Evolutionary conservation across 148 eudicot species (phyloP), one percentile per base, ranked within the genome.

Genomic region (Spergularia marina): DNA sequence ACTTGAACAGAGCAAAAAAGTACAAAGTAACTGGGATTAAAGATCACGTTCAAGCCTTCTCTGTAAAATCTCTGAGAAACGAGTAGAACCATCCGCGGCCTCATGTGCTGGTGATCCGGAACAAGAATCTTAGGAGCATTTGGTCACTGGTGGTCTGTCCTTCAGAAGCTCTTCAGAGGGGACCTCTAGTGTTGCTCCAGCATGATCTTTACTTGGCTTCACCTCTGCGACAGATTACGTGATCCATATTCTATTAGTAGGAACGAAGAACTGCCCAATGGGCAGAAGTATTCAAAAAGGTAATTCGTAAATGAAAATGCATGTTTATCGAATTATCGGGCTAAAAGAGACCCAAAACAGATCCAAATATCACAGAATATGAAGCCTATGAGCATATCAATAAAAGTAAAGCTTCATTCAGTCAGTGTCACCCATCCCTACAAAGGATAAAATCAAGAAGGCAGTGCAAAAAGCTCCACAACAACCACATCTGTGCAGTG

Each of bases 121-220:
- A 64, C 17, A 52, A 77, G 60, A 17, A 8, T 9, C 55, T 76
- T 12, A 63, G 10, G 16, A 71, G 67, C 52, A 56, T 18, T 40
- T 53, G 70, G 55, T 71, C 4, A 21, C 40, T 40, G 25, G 72
- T 21, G 64, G 23, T 25, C 53, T 18, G 5, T 86, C 82, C 70
- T 87, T 91, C 23, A 91, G 85, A 66, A 87, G 62, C 77, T 85
- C 94, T 73, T 92, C 92, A 2, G 92, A 87, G 15, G 92, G 94
- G 78, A 90, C 56, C 80, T 92, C 97, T 23, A 91, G 82, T 34
- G 89, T 91, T 14, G 92, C 94, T 52, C 94, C 97, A 17, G 87
- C 89, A 59, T 91, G 97, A 30, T 90, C 94, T 53, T 84, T 87
- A 55, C 76, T 77, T 16, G 90, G 84, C 81, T 88, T 91, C 74